A percentile compares a stretch with the other conserved stretches of the same genome.
Evolutionary conservation across 306 rosid species (phyloP).

Genomic region (Sophora flavescens): DNA sequence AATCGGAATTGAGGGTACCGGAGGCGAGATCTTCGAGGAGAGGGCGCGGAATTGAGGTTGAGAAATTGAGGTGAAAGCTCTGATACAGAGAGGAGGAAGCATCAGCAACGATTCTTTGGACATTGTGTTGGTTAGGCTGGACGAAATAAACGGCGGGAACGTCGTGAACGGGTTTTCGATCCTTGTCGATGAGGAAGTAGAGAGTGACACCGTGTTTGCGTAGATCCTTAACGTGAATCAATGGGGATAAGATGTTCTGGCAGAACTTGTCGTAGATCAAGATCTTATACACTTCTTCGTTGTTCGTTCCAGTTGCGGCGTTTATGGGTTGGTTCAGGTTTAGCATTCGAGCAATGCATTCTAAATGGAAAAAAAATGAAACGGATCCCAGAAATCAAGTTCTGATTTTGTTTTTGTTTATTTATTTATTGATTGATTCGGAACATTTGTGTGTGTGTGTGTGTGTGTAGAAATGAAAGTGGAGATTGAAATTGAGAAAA

Average conservation of each 20-base stretch:
- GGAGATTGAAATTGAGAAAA: background rate
- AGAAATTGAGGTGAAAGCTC: constrained; percentile 78
- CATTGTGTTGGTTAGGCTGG: constrained; percentile 70
- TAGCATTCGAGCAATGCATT: constrained; percentile 88
- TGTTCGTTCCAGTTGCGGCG: constrained; percentile 71
- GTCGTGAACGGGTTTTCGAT: constrained; percentile 85
- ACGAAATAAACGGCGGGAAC: constrained; percentile 96
- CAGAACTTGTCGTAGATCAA: constrained; percentile 88
- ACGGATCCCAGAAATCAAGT: no score
- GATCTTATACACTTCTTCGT: constrained; percentile 91
- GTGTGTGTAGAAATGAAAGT: background rate
- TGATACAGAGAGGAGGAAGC: constrained; percentile 79
- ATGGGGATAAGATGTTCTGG: constrained; percentile 85
- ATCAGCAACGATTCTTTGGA: constrained; percentile 79
- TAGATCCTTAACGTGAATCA: constrained; percentile 91
- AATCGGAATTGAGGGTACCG: constrained; percentile 78
- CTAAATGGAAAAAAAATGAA: constrained; percentile 39
- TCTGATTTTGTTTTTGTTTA: no score
- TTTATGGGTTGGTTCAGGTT: constrained; percentile 90
- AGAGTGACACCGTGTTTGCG: constrained; percentile 97
- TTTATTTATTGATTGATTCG: no score
- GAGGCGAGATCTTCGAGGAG: constrained; percentile 92
- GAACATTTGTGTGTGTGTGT: no score
- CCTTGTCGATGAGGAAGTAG: constrained; percentile 87
- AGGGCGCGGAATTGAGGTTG: constrained; percentile 87